Percentiles rank a stretch among this genome's conserved stretches.
Evolutionary conservation across 345 rosid genomes (phyloP).

Genomic region (Sonneratia alba): DNA sequence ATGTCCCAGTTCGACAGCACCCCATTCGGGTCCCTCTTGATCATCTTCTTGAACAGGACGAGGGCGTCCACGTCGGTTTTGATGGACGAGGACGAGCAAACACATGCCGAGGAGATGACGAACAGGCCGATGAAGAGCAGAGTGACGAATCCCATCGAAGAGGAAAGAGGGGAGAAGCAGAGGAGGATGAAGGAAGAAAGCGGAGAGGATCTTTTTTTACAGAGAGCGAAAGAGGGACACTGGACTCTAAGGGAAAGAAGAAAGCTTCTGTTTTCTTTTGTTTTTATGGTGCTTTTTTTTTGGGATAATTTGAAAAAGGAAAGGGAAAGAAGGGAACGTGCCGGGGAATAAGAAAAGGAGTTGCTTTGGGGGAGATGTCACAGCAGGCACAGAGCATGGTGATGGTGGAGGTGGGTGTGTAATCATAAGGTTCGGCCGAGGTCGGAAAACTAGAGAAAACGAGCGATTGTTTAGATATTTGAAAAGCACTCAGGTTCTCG

Average conservation of each 20-base stretch:
- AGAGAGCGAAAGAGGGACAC: conserved; percentile 15
- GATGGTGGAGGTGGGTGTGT: conserved; percentile 1
- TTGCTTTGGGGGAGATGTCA: conserved; percentile 6
- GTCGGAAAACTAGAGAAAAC: neutral
- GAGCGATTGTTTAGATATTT: neutral
- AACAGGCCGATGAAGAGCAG: conserved; percentile 16
- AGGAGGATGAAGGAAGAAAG: neutral
- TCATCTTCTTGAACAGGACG: conserved; percentile 56
- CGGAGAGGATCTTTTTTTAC: neutral
- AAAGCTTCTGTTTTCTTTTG: neutral
- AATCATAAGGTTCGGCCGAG: conserved; percentile 3
- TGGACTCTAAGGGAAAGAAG: conserved; percentile 22
- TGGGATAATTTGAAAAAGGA: neutral
- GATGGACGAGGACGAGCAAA: conserved; percentile 28
- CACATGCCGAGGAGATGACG: conserved; percentile 24
- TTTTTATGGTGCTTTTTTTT: conserved; percentile 22
- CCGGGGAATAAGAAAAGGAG: conserved; percentile 29
- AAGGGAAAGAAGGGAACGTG: conserved; percentile 28
- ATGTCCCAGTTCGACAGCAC: conserved; percentile 54
- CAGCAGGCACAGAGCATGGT: too few relatives aligned
- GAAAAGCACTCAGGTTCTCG: too few relatives aligned
- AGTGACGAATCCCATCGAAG: neutral
- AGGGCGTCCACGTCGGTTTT: conserved; percentile 65
- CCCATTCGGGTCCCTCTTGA: conserved; percentile 56
- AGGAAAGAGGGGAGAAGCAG: neutral